Evolutionary conservation across 768 basidiomycete genomes (phyloP).

Genomic region (Auricularia sp.): DNA sequence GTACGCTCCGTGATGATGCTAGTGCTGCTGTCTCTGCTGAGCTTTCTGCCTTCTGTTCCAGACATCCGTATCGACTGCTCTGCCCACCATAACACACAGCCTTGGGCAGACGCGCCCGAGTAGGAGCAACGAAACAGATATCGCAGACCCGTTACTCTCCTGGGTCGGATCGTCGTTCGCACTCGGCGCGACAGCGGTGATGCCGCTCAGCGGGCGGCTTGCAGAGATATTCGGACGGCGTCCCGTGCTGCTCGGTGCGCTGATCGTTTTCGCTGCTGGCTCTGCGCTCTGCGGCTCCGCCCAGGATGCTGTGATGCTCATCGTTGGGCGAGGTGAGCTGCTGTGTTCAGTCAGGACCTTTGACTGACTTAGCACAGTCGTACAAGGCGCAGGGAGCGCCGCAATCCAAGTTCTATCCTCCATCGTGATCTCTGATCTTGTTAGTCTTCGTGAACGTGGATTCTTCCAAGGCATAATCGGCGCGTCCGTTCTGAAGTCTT

Average conservation of each 20-base stretch:
- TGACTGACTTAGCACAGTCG: background rate
- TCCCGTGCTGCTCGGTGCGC: constrained; percentile 15
- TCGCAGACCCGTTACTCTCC: background rate
- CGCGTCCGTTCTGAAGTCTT: background rate
- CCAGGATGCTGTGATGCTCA: constrained; percentile 21
- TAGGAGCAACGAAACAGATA: background rate
- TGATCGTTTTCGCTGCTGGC: constrained; percentile 18
- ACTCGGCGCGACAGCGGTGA: constrained; percentile 22
- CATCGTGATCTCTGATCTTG: constrained; percentile 2
- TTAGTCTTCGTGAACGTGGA: background rate
- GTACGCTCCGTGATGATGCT: background rate
- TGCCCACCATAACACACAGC: constrained; percentile 21
- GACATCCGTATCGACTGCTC: constrained; percentile 20
- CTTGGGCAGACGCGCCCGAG: constrained; percentile 23
- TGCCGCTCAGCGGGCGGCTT: constrained; percentile 22
- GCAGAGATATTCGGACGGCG: constrained; percentile 26
- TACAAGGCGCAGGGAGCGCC: constrained; percentile 1
- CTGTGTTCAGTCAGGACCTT: background rate
- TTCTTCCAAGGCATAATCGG: background rate
- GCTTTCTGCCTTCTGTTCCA: background rate
- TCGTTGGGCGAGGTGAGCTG: constrained; percentile 21
- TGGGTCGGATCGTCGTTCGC: constrained; percentile 10
- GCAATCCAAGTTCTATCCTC: background rate
- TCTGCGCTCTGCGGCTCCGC: constrained; percentile 26
- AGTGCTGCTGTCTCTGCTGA: background rate